Base-by-base conservation (phyloP, 192 early-diverging fungal genomes). In the Ambispora gerdemannii region DNA sequence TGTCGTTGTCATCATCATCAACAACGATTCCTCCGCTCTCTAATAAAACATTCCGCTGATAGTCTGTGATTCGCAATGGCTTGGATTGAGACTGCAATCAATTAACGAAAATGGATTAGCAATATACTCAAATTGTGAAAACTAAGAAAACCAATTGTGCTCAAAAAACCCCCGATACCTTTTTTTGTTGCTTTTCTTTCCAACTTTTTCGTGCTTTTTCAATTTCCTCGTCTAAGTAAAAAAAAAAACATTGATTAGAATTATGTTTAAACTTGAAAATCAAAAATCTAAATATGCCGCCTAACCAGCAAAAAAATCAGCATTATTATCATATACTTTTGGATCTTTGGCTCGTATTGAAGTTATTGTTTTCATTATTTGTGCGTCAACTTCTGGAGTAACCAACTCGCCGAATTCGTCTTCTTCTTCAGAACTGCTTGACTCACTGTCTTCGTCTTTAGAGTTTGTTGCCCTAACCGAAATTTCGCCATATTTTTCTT, bases 291-390 rank as follows among this genome's bases (percentile, higher is more conserved):
- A 15, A 17, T 55, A 43, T 25, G 4, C 22, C 62, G 20, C 3
- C 32, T 31, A 20, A 68, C 66, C 33, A 50, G 66, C 31, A 75
- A 96, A 98, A 79, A 98, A 96, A 50, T 82, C 82, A 6, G 81
- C 79, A 0, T 78, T 81, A 1, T 84, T 75, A 62, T 97, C 87
- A 75, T 98, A 98, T 0, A 98, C 89, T 72, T 86, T 82, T 31
- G 88, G 87, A 64, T 94, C 88, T 50, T 90, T 88, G 17, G 81
- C 76, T 2, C 87, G 84, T 56, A 98, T 91, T 28, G 90, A 79
- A 0, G 86, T 86, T 67, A 97, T 92, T 1, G 96, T 95, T 64
- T 90, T 90, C 85, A 98, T 85, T 63, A 98, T 97, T 77, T 96
- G 92, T 6, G 87, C 90, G 67, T 98, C 95, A 8, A 97, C 75